A percentile compares a stretch with the other conserved stretches of the same genome.
phyloP scores from a whole-genome alignment of 768 basidiomycete genomes.

The Serendipita vermifera region DNA sequence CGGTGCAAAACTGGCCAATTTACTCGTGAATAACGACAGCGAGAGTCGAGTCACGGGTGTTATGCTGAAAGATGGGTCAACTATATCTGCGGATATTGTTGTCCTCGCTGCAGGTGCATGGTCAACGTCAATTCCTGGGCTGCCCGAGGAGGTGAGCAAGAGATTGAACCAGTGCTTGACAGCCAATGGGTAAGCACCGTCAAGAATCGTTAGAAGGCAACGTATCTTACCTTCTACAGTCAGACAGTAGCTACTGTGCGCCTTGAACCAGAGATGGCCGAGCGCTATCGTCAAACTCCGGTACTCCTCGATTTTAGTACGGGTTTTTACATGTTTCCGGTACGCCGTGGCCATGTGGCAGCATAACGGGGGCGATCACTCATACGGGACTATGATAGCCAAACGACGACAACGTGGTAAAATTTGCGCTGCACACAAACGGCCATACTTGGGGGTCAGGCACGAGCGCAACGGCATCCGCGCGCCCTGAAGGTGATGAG shows the following conservation, averaged over 20 bases:
- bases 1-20: slow-evolving; percentile 42
- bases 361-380: not conserved
- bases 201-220: not conserved
- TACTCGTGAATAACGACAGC: slow-evolving; percentile 24
- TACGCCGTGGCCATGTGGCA: slow-evolving; percentile 26
- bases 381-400: slow-evolving; percentile 34
- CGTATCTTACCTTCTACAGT: slow-evolving; percentile 27
- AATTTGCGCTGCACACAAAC: slow-evolving; percentile 60
- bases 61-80: slow-evolving; percentile 40
- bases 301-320: slow-evolving; percentile 58
- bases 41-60: slow-evolving; percentile 39
- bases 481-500: too few relatives aligned
- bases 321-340: slow-evolving; percentile 78
- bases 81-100: slow-evolving; percentile 41
- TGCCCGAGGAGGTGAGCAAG: slow-evolving; percentile 14
- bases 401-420: slow-evolving; percentile 53
- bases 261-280: slow-evolving; percentile 56
- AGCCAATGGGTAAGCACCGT: slow-evolving; percentile 63
- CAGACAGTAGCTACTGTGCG: slow-evolving; percentile 70
- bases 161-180: slow-evolving; percentile 38
- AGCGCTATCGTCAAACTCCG: slow-evolving; percentile 46
- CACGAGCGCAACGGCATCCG: too few relatives aligned
- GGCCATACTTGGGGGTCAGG: slow-evolving; percentile 39
- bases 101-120: slow-evolving; percentile 70
- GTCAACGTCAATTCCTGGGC: slow-evolving; percentile 69